phyloP scores from a whole-genome alignment of 257 asterid species.

The Agastache rugosa region DNA sequence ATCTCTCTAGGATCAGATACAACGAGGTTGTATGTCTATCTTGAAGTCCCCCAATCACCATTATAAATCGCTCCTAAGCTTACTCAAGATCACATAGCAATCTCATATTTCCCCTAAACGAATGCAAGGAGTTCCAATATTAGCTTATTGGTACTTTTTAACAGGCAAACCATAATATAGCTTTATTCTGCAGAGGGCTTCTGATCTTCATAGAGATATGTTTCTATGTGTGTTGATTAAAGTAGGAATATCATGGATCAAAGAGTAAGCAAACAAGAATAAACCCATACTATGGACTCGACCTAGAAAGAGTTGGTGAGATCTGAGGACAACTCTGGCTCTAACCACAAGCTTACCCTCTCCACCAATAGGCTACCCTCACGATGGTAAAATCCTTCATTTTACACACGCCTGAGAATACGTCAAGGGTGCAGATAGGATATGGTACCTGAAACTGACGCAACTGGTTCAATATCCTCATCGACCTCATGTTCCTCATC shows the following conservation, averaged over 20 bases:
- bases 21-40: background rate
- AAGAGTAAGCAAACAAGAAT: background rate
- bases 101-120: background rate
- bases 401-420: slow-evolving; percentile 9
- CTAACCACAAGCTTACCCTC: background rate
- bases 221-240: background rate
- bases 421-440: background rate
- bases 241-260: background rate
- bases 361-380: background rate
- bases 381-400: background rate
- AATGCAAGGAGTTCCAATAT: slow-evolving; percentile 2
- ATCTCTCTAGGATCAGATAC: background rate
- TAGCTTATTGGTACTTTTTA: background rate
- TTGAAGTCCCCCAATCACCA: background rate
- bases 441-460: slow-evolving; percentile 75
- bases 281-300: background rate
- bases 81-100: background rate
- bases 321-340: background rate
- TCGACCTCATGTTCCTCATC: slow-evolving; percentile 50
- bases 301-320: background rate
- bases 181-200: background rate
- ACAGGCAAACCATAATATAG: background rate
- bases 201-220: background rate
- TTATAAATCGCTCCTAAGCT: background rate
- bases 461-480: slow-evolving; percentile 52